A percentile compares a stretch with the other conserved stretches of the same genome.
phyloP scores from a whole-genome alignment of 805 yeast genomes.

The Metschnikowia koreensis region DNA sequence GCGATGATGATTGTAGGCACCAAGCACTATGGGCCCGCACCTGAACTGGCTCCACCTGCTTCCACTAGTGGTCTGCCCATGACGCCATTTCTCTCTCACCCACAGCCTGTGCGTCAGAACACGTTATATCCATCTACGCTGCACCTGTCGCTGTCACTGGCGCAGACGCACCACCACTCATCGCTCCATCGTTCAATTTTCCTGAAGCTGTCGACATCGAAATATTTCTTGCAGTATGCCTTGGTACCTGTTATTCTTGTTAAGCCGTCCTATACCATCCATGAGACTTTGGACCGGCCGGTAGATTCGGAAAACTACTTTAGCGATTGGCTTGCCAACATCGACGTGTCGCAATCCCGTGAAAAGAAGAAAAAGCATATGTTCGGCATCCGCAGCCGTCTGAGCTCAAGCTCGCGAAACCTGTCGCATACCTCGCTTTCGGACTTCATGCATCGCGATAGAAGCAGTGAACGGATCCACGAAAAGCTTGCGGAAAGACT shows the following conservation, averaged over 20 bases:
- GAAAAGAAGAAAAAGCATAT: conserved; percentile 19
- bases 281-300: conserved; percentile 30
- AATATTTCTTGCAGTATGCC: conserved; percentile 42
- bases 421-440: conserved; percentile 13
- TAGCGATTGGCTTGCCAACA: conserved; percentile 30
- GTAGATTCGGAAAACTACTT: conserved; percentile 37
- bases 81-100: conserved; percentile 7
- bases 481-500: conserved; percentile 3
- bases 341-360: conserved; percentile 21
- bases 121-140: neutral
- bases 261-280: conserved; percentile 36
- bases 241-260: conserved; percentile 45
- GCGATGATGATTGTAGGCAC: conserved; percentile 48
- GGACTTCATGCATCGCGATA: conserved; percentile 9
- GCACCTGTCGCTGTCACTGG: neutral
- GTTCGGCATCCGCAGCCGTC: conserved; percentile 15
- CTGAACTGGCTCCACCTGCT: neutral
- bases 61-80: neutral
- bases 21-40: conserved; percentile 27
- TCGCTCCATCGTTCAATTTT: conserved; percentile 26
- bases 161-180: conserved; percentile 1
- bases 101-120: conserved; percentile 8
- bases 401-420: conserved; percentile 10
- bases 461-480: conserved; percentile 1
- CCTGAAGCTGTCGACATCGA: conserved; percentile 35